Percentiles rank a stretch among this genome's conserved stretches.
Conservation (phyloP, 108 stramenopile genomes). For the Cyclostephanos tholiformis region DNA sequence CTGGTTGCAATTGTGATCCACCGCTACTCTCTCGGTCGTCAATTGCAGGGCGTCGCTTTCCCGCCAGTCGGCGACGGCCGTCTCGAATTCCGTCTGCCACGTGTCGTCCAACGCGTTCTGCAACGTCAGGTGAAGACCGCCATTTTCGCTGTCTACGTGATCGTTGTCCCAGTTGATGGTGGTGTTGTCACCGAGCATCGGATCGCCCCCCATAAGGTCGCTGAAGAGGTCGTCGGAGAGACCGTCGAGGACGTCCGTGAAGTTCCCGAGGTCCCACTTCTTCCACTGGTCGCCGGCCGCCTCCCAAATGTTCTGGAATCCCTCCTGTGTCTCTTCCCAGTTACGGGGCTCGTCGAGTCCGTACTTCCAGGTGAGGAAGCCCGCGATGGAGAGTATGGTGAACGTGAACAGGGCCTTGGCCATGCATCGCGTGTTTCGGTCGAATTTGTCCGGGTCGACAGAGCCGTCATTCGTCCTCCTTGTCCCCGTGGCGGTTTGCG, state of each 20-base stretch:
- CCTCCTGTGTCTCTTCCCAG: too few relatives aligned
- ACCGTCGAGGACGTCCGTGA: too few relatives aligned
- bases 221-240: constrained; percentile 38
- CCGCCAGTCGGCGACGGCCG: too few relatives aligned
- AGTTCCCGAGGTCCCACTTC: too few relatives aligned
- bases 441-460: neutral
- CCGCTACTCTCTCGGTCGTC: constrained; percentile 23
- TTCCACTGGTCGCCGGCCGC: too few relatives aligned
- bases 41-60: too few relatives aligned
- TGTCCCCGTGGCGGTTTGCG: neutral
- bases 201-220: constrained; percentile 45
- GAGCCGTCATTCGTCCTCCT: neutral
- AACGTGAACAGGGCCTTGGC: constrained; percentile 13
- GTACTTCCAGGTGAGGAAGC: constrained; percentile 21
- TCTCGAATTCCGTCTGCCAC: too few relatives aligned
- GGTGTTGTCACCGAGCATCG: constrained; percentile 58
- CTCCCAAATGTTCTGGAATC: too few relatives aligned
- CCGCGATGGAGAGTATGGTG: constrained; percentile 8
- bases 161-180: constrained; percentile 50
- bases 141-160: constrained; percentile 32
- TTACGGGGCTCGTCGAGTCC: too few relatives aligned
- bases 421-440: neutral
- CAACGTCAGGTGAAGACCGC: constrained; percentile 62
- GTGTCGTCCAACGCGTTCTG: too few relatives aligned
- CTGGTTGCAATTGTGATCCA: too few relatives aligned